Percentiles rank a stretch among this genome's conserved stretches.
Evolutionary conservation across 306 rosid species (phyloP).

Genomic region (apple (Malus domestica)): DNA sequence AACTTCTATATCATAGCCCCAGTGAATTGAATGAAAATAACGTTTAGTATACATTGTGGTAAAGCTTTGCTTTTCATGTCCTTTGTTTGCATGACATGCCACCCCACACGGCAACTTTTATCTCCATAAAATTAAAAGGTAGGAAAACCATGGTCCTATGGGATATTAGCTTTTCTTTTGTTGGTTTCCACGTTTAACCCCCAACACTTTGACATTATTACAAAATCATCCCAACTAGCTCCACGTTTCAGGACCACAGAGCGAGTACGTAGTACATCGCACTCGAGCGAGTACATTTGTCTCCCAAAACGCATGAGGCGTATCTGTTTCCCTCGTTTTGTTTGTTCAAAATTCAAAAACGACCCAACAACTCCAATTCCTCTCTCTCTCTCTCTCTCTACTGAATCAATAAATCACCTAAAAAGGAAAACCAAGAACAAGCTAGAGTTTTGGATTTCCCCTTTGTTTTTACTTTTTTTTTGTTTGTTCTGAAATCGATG

Average conservation of each 20-base stretch:
- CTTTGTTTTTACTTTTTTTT: neutral
- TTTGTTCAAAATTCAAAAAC: conserved; percentile 64
- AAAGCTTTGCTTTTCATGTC: conserved; percentile 8
- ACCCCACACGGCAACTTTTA: neutral
- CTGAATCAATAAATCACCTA: conserved; percentile 17
- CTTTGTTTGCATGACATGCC: neutral
- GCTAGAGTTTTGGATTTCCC: conserved; percentile 15
- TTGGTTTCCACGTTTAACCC: neutral
- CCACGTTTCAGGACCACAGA: neutral
- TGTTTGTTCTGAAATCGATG: conserved; percentile 27
- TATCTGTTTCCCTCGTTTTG: conserved; percentile 64
- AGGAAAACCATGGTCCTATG: neutral
- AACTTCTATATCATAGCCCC: too few species aligned
- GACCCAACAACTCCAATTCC: conserved; percentile 38
- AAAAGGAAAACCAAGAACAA: conserved; percentile 8
- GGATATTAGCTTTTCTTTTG: too few species aligned
- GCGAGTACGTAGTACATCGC: neutral
- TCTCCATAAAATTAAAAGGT: neutral
- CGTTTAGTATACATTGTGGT: neutral
- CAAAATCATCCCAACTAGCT: neutral
- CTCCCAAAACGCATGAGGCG: neutral
- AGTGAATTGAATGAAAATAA: neutral
- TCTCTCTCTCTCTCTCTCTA: neutral
- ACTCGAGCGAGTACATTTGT: neutral
- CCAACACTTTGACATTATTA: neutral